phyloP scores from a whole-genome alignment of 179 eudicot genomes.

The Spinacia oleracea region DNA sequence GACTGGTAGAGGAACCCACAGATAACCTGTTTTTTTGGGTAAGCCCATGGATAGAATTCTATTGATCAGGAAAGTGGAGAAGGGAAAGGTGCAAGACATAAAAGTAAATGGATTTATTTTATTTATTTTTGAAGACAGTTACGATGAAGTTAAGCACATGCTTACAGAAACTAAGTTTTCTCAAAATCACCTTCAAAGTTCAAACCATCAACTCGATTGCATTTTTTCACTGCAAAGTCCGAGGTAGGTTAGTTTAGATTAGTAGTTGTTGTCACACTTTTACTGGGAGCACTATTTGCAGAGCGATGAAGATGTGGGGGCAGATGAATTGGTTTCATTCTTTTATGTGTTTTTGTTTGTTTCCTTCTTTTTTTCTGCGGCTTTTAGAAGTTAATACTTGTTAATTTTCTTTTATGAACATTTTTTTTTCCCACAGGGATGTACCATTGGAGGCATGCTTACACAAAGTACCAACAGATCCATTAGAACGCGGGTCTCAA shows the following conservation, averaged over 20 bases:
- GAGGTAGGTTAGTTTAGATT: background rate
- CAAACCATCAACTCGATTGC: background rate
- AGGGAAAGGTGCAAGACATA: background rate
- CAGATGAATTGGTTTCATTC: background rate
- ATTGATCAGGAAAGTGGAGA: background rate
- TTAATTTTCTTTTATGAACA: slow-evolving; percentile 6
- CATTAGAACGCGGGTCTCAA: slow-evolving; percentile 47
- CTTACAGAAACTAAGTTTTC: background rate
- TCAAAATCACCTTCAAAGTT: background rate
- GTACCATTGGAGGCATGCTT: slow-evolving; percentile 42
- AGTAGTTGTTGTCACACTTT: background rate
- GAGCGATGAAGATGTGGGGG: background rate
- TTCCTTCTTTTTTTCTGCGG: background rate
- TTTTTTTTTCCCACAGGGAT: slow-evolving; percentile 29
- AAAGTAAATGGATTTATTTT: too few relatives aligned
- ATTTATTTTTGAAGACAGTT: background rate
- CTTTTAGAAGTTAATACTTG: background rate
- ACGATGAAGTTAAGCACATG: background rate
- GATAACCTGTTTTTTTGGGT: background rate
- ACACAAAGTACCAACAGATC: slow-evolving; percentile 41
- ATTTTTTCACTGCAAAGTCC: background rate
- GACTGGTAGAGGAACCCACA: background rate
- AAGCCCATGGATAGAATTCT: background rate
- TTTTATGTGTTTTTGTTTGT: background rate
- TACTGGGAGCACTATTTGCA: background rate